A percentile compares a stretch with the other conserved stretches of the same genome.
Evolutionary conservation across 2,329 filamentous ascomycete species (phyloP).

Genomic region (Didymella pomorum): DNA sequence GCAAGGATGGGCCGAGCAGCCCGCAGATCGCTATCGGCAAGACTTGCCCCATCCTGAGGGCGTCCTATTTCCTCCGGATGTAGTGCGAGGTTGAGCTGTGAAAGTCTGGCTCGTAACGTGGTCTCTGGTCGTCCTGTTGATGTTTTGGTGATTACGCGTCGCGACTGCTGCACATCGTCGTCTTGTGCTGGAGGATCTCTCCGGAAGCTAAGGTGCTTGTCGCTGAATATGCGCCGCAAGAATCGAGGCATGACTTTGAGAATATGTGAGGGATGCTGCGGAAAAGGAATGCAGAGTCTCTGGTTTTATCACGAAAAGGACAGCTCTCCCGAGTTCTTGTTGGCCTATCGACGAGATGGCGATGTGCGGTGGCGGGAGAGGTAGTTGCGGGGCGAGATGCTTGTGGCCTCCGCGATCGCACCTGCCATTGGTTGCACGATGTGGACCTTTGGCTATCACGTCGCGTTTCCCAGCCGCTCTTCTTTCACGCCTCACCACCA

Average conservation of each 20-base stretch:
- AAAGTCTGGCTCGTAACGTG: constrained; percentile 20
- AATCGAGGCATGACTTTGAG: constrained; percentile 29
- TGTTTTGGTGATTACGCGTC: constrained; percentile 31
- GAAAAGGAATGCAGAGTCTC: constrained; percentile 5
- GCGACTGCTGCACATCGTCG: constrained; percentile 31
- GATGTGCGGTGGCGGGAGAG: constrained; percentile 22
- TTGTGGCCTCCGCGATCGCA: background rate
- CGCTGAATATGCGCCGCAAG: constrained; percentile 33
- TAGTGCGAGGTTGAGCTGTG: constrained; percentile 21
- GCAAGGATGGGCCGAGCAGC: constrained; percentile 30
- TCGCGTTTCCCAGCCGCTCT: constrained; percentile 14
- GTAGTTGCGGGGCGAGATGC: constrained; percentile 21
- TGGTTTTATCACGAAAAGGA: constrained; percentile 9
- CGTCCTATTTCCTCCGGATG: constrained; percentile 21
- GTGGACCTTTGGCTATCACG: constrained; percentile 1
- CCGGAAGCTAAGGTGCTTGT: constrained; percentile 28
- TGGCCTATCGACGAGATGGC: constrained; percentile 16
- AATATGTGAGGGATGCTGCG: background rate
- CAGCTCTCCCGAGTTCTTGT: constrained; percentile 3
- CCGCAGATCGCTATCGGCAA: constrained; percentile 28
- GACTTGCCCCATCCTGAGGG: constrained; percentile 28
- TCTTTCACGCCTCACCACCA: background rate
- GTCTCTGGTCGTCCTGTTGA: constrained; percentile 21
- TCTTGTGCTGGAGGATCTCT: constrained; percentile 25
- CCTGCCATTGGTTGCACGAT: constrained; percentile 14